Evolutionary conservation across 1,284 basidiomycete species (phyloP).

Genomic region (Apiotrichum veenhuisii): DNA sequence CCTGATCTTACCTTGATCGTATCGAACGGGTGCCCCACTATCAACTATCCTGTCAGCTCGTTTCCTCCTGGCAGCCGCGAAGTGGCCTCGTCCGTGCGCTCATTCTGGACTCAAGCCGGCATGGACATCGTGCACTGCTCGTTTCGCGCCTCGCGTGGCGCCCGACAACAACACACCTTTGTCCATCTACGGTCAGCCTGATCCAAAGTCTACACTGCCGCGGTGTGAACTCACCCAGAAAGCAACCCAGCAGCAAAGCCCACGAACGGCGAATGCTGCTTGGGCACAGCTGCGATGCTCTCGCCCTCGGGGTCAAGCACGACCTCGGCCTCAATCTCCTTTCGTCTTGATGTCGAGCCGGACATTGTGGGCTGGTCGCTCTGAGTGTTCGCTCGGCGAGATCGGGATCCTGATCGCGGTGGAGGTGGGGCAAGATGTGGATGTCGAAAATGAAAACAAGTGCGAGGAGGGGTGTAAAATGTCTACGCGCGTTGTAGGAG

Average conservation of each 20-base stretch:
- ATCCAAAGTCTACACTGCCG: too few relatives aligned
- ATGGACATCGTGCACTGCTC: background rate
- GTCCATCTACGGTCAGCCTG: slow-evolving; percentile 27
- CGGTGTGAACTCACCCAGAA: slow-evolving; percentile 38
- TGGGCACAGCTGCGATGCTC: slow-evolving; percentile 12
- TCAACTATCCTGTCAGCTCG: slow-evolving; percentile 10
- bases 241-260: slow-evolving; percentile 47
- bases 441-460: too few relatives aligned
- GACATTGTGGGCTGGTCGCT: too few relatives aligned
- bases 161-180: slow-evolving; percentile 16
- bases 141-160: background rate
- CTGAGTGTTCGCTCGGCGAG: background rate
- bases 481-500: too few relatives aligned
- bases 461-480: too few relatives aligned
- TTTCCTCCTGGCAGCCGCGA: too few relatives aligned
- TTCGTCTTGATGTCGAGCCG: too few relatives aligned
- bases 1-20: slow-evolving; percentile 45
- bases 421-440: too few relatives aligned
- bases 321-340: slow-evolving; percentile 11
- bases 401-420: too few relatives aligned
- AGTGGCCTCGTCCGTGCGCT: background rate
- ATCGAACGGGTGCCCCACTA: slow-evolving; percentile 47
- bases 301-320: slow-evolving; percentile 19
- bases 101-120: background rate
- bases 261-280: slow-evolving; percentile 37